Percentiles rank a stretch among this genome's conserved stretches.
These are phyloP conservation scores for Fomitopsis schrenkii DNA, from an alignment of 1,284 basidiomycete genomes.

Conservation along the genomic window DNA sequence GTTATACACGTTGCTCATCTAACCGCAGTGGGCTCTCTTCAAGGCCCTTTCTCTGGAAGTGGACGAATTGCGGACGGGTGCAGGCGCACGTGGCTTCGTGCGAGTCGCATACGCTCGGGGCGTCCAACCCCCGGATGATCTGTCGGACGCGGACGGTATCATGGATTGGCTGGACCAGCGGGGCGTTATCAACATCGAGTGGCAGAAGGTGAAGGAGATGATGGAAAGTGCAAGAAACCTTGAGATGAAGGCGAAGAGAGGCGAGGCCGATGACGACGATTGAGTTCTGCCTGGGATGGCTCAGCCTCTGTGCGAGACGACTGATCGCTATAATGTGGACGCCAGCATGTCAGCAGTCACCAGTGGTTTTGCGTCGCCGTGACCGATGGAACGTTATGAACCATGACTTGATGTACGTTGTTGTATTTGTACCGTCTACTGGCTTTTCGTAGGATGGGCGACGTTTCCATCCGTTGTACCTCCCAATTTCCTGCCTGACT, in stretches of 20 bases:
- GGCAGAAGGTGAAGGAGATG: slow-evolving; percentile 63
- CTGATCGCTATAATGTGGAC: too few species aligned
- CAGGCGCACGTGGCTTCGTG: slow-evolving; percentile 42
- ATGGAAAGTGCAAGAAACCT: slow-evolving; percentile 69
- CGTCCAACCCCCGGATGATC: slow-evolving; percentile 54
- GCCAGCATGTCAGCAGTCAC: too few species aligned
- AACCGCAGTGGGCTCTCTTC: slow-evolving; percentile 54
- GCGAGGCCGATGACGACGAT: slow-evolving; percentile 29
- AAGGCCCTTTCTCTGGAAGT: slow-evolving; percentile 51
- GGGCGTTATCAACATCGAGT: slow-evolving; percentile 62
- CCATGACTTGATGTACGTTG: too few species aligned
- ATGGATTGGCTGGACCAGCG: slow-evolving; percentile 80
- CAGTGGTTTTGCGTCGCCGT: too few species aligned
- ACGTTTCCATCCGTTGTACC: too few species aligned
- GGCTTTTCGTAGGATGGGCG: too few species aligned
- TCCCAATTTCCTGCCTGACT: too few species aligned
- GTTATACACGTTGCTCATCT: neutral
- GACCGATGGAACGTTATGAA: too few species aligned
- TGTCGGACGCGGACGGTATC: slow-evolving; percentile 67
- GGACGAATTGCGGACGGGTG: slow-evolving; percentile 38
- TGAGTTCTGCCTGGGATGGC: neutral
- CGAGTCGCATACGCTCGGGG: slow-evolving; percentile 52
- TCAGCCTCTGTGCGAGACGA: too few species aligned
- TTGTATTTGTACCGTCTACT: too few species aligned
- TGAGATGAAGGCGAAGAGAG: slow-evolving; percentile 47